Conservation (phyloP, 805 yeast species). For the Danielozyma ontarioensis region DNA sequence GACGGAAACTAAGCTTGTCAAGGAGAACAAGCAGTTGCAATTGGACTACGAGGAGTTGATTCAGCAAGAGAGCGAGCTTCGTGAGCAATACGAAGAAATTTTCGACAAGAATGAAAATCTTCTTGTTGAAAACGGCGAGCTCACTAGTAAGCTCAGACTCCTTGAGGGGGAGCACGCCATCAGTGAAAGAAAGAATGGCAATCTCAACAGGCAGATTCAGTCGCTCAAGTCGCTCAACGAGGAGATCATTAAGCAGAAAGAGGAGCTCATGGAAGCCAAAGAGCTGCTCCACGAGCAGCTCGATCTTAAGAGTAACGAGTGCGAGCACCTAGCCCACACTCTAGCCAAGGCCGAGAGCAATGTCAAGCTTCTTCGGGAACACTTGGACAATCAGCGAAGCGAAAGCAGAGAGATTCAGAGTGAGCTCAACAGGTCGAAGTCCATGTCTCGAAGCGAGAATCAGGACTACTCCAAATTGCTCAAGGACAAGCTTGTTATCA, state of each 20-base stretch:
- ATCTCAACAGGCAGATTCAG: constrained; percentile 44
- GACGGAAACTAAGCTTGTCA: constrained; percentile 61
- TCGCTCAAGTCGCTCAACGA: constrained; percentile 55
- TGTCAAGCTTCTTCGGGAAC: constrained; percentile 25
- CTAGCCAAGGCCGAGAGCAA: constrained; percentile 24
- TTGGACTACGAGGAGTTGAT: constrained; percentile 50
- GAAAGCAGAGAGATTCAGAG: constrained; percentile 27
- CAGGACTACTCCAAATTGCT: constrained; percentile 34
- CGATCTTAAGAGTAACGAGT: constrained; percentile 16
- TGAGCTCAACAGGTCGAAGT: constrained; percentile 31
- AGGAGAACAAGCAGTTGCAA: constrained; percentile 55
- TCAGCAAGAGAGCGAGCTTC: constrained; percentile 20
- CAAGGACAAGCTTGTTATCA: constrained; percentile 49
- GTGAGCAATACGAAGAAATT: constrained; percentile 28
- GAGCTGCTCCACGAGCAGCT: constrained; percentile 27
- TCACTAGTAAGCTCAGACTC: constrained; percentile 21
- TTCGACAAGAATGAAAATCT: constrained; percentile 38
- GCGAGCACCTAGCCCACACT: constrained; percentile 19
- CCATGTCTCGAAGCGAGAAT: constrained; percentile 21
- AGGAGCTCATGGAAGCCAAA: constrained; percentile 42
- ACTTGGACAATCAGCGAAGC: constrained; percentile 26
- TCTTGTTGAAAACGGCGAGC: constrained; percentile 23
- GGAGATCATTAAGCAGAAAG: constrained; percentile 60
- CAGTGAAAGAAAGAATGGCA: constrained; percentile 31
- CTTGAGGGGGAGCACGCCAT: constrained; percentile 30